phyloP scores from a whole-genome alignment of 352 stramenopile genomes.

The Pythium utonaiense region DNA sequence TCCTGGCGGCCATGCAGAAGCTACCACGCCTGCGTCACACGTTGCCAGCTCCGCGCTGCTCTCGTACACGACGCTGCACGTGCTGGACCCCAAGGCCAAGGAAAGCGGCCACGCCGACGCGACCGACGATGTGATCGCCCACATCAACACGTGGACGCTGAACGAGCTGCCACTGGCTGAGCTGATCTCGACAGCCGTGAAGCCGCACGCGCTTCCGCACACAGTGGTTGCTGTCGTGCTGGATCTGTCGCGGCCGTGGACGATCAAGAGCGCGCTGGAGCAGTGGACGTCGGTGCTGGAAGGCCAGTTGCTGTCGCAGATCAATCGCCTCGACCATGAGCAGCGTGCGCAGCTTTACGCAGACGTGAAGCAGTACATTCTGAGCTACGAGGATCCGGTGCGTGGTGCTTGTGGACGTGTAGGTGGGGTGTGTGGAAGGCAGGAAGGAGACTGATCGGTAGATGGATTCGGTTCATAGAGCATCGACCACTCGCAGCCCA shows the following conservation, averaged over 20 bases:
- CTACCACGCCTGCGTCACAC: conserved; percentile 9
- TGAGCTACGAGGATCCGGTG: conserved; percentile 78
- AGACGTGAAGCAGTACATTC: conserved; percentile 65
- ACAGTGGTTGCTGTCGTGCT: conserved; percentile 66
- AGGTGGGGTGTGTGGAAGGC: neutral
- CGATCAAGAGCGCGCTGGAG: conserved; percentile 76
- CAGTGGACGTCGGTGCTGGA: conserved; percentile 77
- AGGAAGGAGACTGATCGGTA: neutral
- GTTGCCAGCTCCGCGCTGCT: conserved; percentile 44
- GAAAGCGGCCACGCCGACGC: conserved; percentile 37
- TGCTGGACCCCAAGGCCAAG: conserved; percentile 62
- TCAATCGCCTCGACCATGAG: conserved; percentile 53
- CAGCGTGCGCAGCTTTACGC: conserved; percentile 57
- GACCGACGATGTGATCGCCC: conserved; percentile 68
- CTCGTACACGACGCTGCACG: conserved; percentile 57
- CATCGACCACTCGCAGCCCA: conserved; percentile 48
- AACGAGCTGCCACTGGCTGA: conserved; percentile 68
- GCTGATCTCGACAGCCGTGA: conserved; percentile 65
- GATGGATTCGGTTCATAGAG: conserved; percentile 27
- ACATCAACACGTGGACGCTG: conserved; percentile 73
- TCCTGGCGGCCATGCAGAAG: conserved; percentile 11
- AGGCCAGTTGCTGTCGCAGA: conserved; percentile 65
- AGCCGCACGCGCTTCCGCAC: conserved; percentile 47
- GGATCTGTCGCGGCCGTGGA: conserved; percentile 74
- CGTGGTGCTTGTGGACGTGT: conserved; percentile 5